A percentile compares a stretch with the other conserved stretches of the same genome.
phyloP scores from a whole-genome alignment of 345 rosid species.

The Luvunga scandens region DNA sequence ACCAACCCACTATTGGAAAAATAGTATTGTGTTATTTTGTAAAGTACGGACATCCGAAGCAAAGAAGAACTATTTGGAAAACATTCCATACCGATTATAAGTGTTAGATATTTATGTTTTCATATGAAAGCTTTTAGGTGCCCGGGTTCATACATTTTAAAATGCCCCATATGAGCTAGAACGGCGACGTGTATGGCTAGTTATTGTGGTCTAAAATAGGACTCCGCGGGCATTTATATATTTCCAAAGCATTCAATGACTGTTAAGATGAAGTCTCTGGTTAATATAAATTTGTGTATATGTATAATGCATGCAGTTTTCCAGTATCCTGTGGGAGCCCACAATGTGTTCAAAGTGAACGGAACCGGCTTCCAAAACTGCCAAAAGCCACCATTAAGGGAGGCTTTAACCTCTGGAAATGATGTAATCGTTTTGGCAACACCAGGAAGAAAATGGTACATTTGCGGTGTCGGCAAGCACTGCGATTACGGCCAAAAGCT shows the following conservation, averaged over 20 bases:
- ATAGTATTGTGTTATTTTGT: too few relatives aligned
- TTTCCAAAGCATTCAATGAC: too few relatives aligned
- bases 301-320: slow-evolving; percentile 22
- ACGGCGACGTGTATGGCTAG: too few relatives aligned
- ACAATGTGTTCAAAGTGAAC: slow-evolving; percentile 26
- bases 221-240: too few relatives aligned
- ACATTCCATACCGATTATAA: too few relatives aligned
- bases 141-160: too few relatives aligned
- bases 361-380: slow-evolving; percentile 28
- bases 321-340: slow-evolving; percentile 13
- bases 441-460: slow-evolving; percentile 18
- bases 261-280: background rate
- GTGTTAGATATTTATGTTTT: too few relatives aligned
- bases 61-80: too few relatives aligned
- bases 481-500: background rate
- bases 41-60: too few relatives aligned
- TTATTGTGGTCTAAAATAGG: too few relatives aligned
- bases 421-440: slow-evolving; percentile 17
- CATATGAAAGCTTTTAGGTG: too few relatives aligned
- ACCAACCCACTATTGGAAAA: background rate
- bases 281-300: background rate
- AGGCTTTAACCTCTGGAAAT: slow-evolving; percentile 2
- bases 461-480: slow-evolving; percentile 15
- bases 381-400: background rate
- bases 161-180: too few relatives aligned